Evolutionary conservation across 2,329 filamentous ascomycete species (phyloP), one percentile per base, ranked within the genome.

Genomic region (Ophiostoma tasmaniense): DNA sequence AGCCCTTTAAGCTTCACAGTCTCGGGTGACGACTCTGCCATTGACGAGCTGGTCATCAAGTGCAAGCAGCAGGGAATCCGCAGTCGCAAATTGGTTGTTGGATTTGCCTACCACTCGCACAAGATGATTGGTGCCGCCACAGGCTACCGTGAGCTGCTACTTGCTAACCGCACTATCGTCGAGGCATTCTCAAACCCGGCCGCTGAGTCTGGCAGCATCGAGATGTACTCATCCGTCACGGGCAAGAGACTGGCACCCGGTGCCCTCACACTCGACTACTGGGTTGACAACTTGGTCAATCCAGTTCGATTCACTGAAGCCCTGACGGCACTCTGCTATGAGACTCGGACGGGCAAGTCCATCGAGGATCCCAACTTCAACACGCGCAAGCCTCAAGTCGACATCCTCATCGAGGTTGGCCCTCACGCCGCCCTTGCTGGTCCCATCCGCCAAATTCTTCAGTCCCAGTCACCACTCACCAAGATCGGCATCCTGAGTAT

Each of bases 1-100:
- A 79, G 76, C 1, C 73, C 77, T 0, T 66, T 73, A 0, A 80
- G 78, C 66, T 72, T 79, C 3, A 81, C 80, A 0, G 33, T 80
- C 0, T 78, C 78, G 0, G 78, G 78, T 1, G 71, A 72, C 35
- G 69, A 70, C 14, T 61, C 67, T 0, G 72, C 70, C 37, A 66
- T 73, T 1, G 67, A 70, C 2, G 72, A 71, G 62, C 71, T 71
- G 14, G 65, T 28, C 1, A 69, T 22, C 14, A 59, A 66, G 6
- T 72, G 70, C 67, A 39, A 3, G 2, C 64, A 33, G 6, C 42
- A 66, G 6, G 72, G 69, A 39, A 52, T 74, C 7, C 76, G 76
- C 64, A 73, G 73, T 8, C 70, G 74, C 25, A 72, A 71, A 65
- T 73, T 79, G 22, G 71, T 72, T 33, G 76, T 79, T 7, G 73